Evolutionary conservation across 441 rosid species (phyloP), one percentile per base, ranked within the genome.

Genomic region (Pelargonium cotyledonis): DNA sequence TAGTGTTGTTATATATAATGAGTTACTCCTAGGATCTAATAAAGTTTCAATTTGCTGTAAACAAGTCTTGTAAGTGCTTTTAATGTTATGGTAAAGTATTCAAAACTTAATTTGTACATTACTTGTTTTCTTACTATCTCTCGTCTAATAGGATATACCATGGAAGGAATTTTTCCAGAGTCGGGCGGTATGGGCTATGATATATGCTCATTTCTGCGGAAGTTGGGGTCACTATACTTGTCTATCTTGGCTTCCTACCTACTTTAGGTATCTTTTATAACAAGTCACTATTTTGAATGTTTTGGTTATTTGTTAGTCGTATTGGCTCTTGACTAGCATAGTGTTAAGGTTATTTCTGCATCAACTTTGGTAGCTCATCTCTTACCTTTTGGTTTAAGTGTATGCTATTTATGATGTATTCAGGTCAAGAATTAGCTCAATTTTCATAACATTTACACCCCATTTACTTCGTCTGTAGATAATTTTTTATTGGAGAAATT

Each of bases 211-310:
- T 77, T 94, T 94, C 79, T 94, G 98, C 72, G 98, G 98, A 77
- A 91, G 96, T 74, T 94, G 98, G 98, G 98, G 98, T 66, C 96
- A 94, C 70, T 93, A 85, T 72, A 85, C 91, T 67, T 89, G 95
- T 78, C 83, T 94, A 61, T 88, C 98, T 70, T 94, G 98, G 98
- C 90, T 94, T 71, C 98, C 98, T 35, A 86, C 95, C 8, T 91
- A 85, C 83, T 94, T 94, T 77, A 88, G 97, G 98, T 91, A 88
- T 68, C 23, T 73, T 43, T 35, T 55, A 15, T 55, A 23, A 73
- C 58, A 64, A 53, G 35, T 69, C 64, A 47, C 18, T 5, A 26
- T 38, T 61, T 62, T 38, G 47, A 9, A 66, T 23, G 51, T 61
- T 68, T 49, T 53, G 66, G 51, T 43, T 65, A 29, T 8, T 21